A percentile compares a stretch with the other conserved stretches of the same genome.
These are phyloP conservation scores for Withania somnifera DNA, from an alignment of 305 asterid genomes.

Conservation along the genomic window DNA sequence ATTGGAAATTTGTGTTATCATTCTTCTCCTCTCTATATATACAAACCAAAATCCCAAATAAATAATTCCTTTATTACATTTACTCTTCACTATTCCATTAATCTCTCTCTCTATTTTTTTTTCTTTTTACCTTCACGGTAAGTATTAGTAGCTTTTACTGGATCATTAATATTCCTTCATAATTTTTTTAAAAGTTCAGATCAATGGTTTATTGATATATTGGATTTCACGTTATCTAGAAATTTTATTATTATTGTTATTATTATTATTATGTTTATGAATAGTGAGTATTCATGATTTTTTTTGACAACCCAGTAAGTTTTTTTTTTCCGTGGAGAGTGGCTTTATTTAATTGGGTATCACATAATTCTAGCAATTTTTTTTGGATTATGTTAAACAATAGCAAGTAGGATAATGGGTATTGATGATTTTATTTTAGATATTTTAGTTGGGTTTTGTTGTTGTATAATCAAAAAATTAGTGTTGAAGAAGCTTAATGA, in stretches of 20 bases:
- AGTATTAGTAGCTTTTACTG: neutral
- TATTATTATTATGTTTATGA: neutral
- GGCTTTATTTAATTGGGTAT: too few relatives aligned
- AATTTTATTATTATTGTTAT: too few relatives aligned
- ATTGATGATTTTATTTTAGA: too few relatives aligned
- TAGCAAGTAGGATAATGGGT: neutral
- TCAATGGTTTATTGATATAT: neutral
- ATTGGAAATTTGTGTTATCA: neutral
- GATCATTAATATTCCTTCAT: neutral
- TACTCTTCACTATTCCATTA: neutral
- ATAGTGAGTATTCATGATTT: neutral
- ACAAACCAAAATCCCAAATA: too few relatives aligned
- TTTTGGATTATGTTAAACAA: too few relatives aligned
- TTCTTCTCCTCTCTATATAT: neutral
- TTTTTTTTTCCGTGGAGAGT: neutral
- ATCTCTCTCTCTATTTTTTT: neutral
- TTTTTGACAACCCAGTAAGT: neutral
- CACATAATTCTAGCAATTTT: too few relatives aligned
- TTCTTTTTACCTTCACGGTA: neutral
- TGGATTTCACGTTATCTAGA: neutral
- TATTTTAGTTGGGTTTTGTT: neutral
- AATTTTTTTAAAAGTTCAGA: neutral
- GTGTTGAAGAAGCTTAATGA: neutral
- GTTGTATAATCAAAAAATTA: neutral
- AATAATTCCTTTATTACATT: too few relatives aligned